A percentile compares a stretch with the other conserved stretches of the same genome.
Conservation (phyloP, 2,329 filamentous ascomycete species). For the Seiridium unicorne region DNA sequence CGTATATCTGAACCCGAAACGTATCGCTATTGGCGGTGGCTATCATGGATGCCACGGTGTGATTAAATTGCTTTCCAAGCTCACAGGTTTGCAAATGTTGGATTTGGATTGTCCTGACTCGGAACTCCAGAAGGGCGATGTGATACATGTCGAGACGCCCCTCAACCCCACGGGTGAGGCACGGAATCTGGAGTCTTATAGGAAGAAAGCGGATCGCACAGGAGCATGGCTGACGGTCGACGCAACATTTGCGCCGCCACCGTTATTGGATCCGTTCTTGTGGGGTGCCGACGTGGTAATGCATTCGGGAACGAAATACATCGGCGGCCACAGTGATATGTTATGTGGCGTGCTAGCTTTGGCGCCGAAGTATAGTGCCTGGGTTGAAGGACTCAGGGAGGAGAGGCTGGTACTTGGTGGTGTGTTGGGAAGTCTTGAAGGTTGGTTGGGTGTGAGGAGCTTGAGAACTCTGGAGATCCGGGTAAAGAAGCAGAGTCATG, state of each 20-base stretch:
- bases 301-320: constrained; percentile 94
- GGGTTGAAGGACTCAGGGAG: constrained; percentile 57
- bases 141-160: constrained; percentile 91
- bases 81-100: constrained; percentile 73
- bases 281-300: constrained; percentile 83
- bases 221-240: constrained; percentile 83
- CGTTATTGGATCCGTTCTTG: constrained; percentile 79
- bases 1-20: constrained; percentile 78
- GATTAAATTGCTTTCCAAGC: constrained; percentile 68
- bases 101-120: constrained; percentile 66
- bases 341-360: constrained; percentile 81
- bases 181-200: constrained; percentile 69
- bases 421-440: constrained; percentile 86
- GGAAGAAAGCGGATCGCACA: constrained; percentile 65
- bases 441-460: constrained; percentile 87
- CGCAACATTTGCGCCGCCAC: constrained; percentile 89
- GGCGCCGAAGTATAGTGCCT: constrained; percentile 47
- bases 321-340: constrained; percentile 93
- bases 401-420: constrained; percentile 78
- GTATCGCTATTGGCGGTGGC: constrained; percentile 77
- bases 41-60: constrained; percentile 96
- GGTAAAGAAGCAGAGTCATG: constrained; percentile 73
- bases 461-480: constrained; percentile 83
- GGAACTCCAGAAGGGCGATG: constrained; percentile 71
- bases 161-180: constrained; percentile 88